These are phyloP conservation scores for Polygonum aviculare DNA, from an alignment of 148 eudicot genomes.

Conservation along the genomic window DNA sequence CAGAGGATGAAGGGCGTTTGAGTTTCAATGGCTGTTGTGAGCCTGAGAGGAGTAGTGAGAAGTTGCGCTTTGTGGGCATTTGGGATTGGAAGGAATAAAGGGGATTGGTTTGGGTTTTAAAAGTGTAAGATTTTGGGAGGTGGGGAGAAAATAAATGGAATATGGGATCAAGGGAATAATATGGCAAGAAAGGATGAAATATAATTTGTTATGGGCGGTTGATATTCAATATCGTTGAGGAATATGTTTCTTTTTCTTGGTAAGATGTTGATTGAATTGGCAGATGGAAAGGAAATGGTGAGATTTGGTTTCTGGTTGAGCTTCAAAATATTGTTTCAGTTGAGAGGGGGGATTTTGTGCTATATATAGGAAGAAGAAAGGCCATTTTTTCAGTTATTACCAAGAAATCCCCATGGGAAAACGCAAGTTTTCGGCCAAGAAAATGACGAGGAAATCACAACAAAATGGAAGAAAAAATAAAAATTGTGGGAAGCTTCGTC, in stretches of 20 bases:
- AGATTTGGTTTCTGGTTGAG: background rate
- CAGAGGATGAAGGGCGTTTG: background rate
- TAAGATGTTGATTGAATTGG: constrained; percentile 3
- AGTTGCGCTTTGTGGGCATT: constrained; percentile 26
- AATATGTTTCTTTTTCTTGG: background rate
- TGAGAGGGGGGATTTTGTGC: background rate
- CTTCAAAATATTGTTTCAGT: background rate
- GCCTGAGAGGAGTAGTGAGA: background rate
- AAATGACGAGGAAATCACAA: background rate
- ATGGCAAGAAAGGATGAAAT: background rate
- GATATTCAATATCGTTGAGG: background rate
- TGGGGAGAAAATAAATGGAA: background rate
- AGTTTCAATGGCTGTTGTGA: constrained; percentile 5
- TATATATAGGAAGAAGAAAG: background rate
- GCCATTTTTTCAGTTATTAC: background rate
- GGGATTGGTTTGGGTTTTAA: background rate
- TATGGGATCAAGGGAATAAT: background rate
- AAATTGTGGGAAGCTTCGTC: background rate
- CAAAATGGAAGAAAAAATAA: background rate
- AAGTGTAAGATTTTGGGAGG: background rate
- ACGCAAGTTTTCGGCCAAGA: background rate
- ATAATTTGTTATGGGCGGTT: constrained; percentile 2
- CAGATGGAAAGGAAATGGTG: background rate
- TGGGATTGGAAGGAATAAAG: constrained; percentile 6
- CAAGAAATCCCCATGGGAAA: background rate